Evolutionary conservation across 176 grass and related monocot genomes (phyloP), one percentile per base, ranked within the genome.

Genomic region (Phoenix dactylifera): DNA sequence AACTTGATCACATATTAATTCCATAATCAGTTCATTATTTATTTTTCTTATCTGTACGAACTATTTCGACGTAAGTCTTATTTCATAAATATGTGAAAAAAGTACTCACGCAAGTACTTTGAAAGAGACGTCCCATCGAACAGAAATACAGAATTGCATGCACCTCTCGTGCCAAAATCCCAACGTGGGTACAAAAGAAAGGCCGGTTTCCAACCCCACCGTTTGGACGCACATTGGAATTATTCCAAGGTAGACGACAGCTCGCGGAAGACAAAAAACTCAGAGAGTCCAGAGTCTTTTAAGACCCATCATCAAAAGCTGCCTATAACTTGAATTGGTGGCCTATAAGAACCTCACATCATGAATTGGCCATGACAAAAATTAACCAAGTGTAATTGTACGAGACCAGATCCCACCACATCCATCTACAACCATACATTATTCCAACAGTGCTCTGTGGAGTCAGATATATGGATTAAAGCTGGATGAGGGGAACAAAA

Each of bases 101-200:
- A 20, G 20, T 20, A 20, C 12, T 64, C 2, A 16, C 44, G 23
- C 7, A 16, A 3, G 15, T 16, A 12, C 62, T 15, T 25, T 24
- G 0, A 49, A 64, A 10, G 35, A 44, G 35, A 3, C 35, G 0
- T 30, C 7, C 35, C 35, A 44, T 44, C 10, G 35, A 44, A 64
- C 16, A n/a, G 9, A 63, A 14, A 63, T 20, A 64, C 16, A n/a
- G 26, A 39, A 4, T 55, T 55, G n/a, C 28, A 52, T 55, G 54
- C 17, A 16, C 51, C 50, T 44, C 4, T n/a, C n/a, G 12, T n/a
- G 25, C 53, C 9, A 20, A 63, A 68, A 73, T 1, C 32, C 55
- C 25, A 22, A 60, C 52, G 59, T 68, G 73, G 63, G 16, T 65
- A 39, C 12, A 44, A 68, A 76, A n/a, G 7, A 51, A 68, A 50